Percentiles rank a stretch among this genome's conserved stretches.
Evolutionary conservation across 176 grass and related monocot species (phyloP).

Genomic region (Aegilops sharonensis): DNA sequence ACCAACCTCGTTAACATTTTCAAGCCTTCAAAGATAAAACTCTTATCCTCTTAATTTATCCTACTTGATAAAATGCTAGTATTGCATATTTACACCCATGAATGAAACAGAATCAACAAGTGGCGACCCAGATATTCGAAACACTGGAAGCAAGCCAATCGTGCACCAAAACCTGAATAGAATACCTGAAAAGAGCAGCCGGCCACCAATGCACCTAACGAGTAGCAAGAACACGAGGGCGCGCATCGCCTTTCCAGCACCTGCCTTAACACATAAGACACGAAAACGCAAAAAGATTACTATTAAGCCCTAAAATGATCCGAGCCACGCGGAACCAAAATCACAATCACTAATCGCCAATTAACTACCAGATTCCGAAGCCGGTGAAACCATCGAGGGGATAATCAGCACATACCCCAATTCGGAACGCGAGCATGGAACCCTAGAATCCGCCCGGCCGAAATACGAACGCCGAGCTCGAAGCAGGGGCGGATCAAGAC

Average conservation of each 20-base stretch:
- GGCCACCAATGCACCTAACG: conserved; percentile 6
- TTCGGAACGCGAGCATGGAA: not conserved
- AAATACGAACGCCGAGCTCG: not conserved
- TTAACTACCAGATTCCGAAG: not conserved
- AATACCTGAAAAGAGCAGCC: conserved; percentile 29
- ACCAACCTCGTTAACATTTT: not conserved
- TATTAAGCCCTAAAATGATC: conserved; percentile 4
- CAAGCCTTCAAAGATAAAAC: not conserved
- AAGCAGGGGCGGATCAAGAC: conserved; percentile 7
- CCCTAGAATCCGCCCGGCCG: not conserved
- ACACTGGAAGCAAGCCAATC: not conserved
- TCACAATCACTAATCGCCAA: not conserved
- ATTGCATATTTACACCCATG: not conserved
- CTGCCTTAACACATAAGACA: conserved; percentile 21
- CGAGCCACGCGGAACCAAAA: not conserved
- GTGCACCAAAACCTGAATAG: not conserved
- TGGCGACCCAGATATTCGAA: not conserved
- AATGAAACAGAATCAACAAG: not conserved
- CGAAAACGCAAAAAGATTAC: not conserved
- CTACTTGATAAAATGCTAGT: not conserved
- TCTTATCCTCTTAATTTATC: not conserved
- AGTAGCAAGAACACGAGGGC: not conserved
- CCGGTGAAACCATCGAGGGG: no score
- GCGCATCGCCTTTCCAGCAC: not conserved
- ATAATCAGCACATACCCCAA: not conserved